These are phyloP conservation scores for Combretum micranthum DNA, from an alignment of 345 rosid species.

Conservation along the genomic window DNA sequence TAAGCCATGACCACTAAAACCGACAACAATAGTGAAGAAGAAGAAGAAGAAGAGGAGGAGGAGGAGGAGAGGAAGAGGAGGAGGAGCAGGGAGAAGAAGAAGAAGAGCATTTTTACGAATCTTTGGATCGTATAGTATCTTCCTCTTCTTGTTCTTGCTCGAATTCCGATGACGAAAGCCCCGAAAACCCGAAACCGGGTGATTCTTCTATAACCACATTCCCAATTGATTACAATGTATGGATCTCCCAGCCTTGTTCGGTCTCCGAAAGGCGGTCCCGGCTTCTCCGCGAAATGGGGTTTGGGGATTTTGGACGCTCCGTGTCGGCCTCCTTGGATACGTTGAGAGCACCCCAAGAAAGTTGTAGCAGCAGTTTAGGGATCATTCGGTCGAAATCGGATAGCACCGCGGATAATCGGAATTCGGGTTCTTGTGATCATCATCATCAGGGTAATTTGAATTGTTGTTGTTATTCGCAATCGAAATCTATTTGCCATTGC, in stretches of 20 bases:
- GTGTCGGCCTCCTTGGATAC: constrained; percentile 9
- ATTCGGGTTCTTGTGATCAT: constrained; percentile 5
- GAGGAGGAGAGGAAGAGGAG: too few species aligned
- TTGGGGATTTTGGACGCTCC: constrained; percentile 8
- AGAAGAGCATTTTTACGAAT: constrained; percentile 38
- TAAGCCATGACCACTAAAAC: constrained; percentile 10
- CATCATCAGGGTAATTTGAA: constrained; percentile 1
- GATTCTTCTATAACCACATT: constrained; percentile 17
- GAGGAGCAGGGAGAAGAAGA: constrained; percentile 8
- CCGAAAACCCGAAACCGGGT: constrained; percentile 17
- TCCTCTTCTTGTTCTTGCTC: constrained; percentile 19
- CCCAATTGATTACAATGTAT: constrained; percentile 26
- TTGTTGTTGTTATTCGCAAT: not conserved
- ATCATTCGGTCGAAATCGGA: constrained; percentile 30
- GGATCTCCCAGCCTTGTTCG: constrained; percentile 41
- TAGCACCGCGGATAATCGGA: constrained; percentile 19
- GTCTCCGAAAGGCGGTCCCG: constrained; percentile 37
- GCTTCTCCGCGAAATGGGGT: constrained; percentile 35
- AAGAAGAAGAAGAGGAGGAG: too few species aligned
- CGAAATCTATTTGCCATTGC: constrained; percentile 1
- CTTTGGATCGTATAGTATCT: constrained; percentile 28
- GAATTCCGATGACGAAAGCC: constrained; percentile 31
- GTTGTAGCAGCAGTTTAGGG: constrained; percentile 5
- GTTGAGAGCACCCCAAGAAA: constrained; percentile 3
- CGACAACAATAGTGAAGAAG: constrained; percentile 26